These are phyloP conservation scores for Fraxinus ornus DNA, from an alignment of 305 asterid species.

Conservation along the genomic window DNA sequence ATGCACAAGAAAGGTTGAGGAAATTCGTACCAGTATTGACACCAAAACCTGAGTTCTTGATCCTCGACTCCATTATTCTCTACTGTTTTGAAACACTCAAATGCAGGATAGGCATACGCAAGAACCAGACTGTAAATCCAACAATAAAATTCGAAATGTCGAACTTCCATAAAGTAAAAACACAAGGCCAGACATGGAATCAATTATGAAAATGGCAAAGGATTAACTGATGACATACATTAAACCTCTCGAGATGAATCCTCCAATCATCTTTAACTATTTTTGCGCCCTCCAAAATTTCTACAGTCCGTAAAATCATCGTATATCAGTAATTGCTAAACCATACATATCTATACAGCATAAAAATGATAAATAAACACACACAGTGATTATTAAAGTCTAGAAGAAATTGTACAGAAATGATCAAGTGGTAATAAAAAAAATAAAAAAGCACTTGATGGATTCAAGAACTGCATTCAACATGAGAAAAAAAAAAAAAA, in stretches of 20 bases:
- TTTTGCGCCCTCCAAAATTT: not conserved
- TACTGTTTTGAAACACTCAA: slow-evolving; percentile 79
- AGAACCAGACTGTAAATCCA: slow-evolving; percentile 62
- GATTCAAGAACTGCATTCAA: not conserved
- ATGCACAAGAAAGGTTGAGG: not conserved
- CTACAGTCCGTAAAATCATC: not conserved
- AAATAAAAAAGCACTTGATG: not conserved
- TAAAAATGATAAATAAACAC: not conserved
- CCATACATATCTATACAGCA: not conserved
- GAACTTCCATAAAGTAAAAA: not conserved
- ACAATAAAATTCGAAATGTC: not conserved
- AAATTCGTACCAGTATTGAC: slow-evolving; percentile 80
- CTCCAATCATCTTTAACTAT: not conserved
- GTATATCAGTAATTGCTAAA: not conserved
- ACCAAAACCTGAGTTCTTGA: slow-evolving; percentile 85
- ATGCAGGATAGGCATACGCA: slow-evolving; percentile 94
- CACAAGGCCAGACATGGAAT: not conserved
- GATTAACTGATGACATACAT: not conserved
- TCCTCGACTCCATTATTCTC: slow-evolving; percentile 71
- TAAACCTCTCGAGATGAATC: slow-evolving; percentile 1
- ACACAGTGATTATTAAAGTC: not conserved
- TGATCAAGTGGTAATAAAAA: not conserved
- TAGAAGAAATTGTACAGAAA: not conserved
- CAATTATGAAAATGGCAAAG: not conserved
- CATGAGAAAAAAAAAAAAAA: not conserved